A percentile compares a stretch with the other conserved stretches of the same genome.
These are phyloP conservation scores for Eucalyptus cloeziana DNA, from an alignment of 345 rosid species.

Conservation along the genomic window DNA sequence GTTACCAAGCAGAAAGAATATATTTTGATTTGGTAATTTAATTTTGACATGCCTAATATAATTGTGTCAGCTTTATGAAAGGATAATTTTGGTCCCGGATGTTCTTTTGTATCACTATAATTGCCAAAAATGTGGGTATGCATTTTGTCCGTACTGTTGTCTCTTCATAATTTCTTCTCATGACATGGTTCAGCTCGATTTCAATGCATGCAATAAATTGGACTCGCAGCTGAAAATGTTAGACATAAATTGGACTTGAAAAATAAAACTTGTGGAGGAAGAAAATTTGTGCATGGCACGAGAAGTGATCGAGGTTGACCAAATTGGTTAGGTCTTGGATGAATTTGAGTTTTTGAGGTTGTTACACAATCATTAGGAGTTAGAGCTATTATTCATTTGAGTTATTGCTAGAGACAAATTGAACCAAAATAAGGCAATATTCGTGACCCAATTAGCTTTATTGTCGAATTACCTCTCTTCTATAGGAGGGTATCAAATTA, in stretches of 20 bases:
- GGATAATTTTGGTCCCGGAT: background rate
- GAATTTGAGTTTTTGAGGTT: background rate
- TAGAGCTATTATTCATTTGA: background rate
- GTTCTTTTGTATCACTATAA: background rate
- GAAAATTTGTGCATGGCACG: background rate
- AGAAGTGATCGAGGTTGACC: background rate
- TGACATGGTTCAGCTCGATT: background rate
- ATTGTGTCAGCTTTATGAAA: accelerated
- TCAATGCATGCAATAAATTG: background rate
- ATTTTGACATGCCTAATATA: background rate
- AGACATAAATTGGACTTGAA: background rate
- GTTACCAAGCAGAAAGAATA: accelerated
- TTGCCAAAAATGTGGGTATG: background rate
- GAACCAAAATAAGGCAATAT: background rate
- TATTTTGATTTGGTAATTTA: background rate
- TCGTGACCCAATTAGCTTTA: accelerated
- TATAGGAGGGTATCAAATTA: background rate
- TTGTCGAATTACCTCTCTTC: background rate
- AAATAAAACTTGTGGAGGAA: background rate
- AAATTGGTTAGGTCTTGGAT: background rate
- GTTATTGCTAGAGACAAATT: background rate
- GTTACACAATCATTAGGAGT: background rate
- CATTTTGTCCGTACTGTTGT: accelerated
- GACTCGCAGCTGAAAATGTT: background rate
- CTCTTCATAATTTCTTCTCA: background rate